Evolutionary conservation across 345 rosid species (phyloP), one percentile per base, ranked within the genome.

Genomic region (Populus davidiana): DNA sequence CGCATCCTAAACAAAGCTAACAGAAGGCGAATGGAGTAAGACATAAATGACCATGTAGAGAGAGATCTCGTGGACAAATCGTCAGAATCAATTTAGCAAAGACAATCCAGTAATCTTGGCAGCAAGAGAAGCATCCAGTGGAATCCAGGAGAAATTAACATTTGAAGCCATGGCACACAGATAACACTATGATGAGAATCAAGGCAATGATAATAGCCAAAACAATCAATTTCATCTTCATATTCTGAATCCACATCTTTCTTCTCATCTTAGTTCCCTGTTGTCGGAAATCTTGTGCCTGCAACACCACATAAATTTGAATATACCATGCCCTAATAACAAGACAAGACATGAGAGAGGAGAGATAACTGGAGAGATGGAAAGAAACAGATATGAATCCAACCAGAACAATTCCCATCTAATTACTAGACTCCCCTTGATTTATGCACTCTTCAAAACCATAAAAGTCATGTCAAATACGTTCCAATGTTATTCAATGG

Each of bases 251-350:
- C 99, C 98, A 95, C 98, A 95, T 89, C 86, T 91, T 93, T 80
- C 91, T 90, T 79, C 80, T 88, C 84, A 95, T 83, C 89, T 95
- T 89, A n/a, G 97, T 95, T 77, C 99, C 98, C 79, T 91, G 96
- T 76, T 90, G 85, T 83, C 90, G 88, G 81, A 95, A 93, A 81
- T 95, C 99, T 85, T 95, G 99, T 11, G 99, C 99, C 98, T 95
- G 81, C 72, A 56, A 65, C 38, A 75, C 54, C 64, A 79, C 14
- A 39, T 70, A 52, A 14, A 7, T 7, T 33, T 21, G 8, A 61
- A 25, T 21, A 54, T 31, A 52, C 25, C 12, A 39, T 59, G 17
- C 44, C 27, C 7, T 20, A 36, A 43, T 56, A 56, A 27, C 68
- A 69, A 1, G 25, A 23, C 27, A 33, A 33, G 41, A 18, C 25